Percentiles rank a stretch among this genome's conserved stretches.
Evolutionary conservation across 2,329 filamentous ascomycete species (phyloP).

Genomic region (Chrysoporthe austroafricana): DNA sequence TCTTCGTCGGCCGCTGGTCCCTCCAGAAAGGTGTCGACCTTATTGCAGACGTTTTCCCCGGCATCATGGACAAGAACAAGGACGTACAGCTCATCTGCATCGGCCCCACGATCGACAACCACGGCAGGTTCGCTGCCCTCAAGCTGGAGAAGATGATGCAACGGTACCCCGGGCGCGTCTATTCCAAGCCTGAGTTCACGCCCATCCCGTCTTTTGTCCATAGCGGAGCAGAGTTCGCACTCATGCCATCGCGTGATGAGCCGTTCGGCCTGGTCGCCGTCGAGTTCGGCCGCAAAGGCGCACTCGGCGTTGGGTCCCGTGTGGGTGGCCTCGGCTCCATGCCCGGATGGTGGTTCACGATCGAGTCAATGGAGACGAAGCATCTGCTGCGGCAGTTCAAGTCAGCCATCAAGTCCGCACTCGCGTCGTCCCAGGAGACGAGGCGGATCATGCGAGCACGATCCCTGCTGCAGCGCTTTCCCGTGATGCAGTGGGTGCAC

Average conservation of each 20-base stretch:
- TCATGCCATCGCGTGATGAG: conserved; percentile 71
- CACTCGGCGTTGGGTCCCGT: conserved; percentile 65
- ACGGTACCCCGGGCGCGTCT: conserved; percentile 67
- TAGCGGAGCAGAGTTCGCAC: conserved; percentile 68
- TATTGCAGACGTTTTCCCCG: conserved; percentile 67
- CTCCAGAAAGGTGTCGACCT: conserved; percentile 71
- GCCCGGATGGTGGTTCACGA: conserved; percentile 71
- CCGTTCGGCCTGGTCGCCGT: conserved; percentile 71
- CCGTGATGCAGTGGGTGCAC: conserved; percentile 67
- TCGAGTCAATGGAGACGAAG: conserved; percentile 57
- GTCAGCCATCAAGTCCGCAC: conserved; percentile 61
- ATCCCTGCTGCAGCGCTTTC: conserved; percentile 66
- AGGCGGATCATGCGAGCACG: conserved; percentile 66
- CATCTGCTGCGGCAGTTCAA: conserved; percentile 68
- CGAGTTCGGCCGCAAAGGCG: conserved; percentile 69
- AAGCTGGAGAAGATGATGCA: conserved; percentile 67
- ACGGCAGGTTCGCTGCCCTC: conserved; percentile 67
- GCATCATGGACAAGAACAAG: conserved; percentile 60
- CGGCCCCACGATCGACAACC: conserved; percentile 67
- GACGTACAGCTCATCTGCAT: conserved; percentile 65
- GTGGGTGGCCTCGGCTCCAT: conserved; percentile 72
- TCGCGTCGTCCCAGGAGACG: conserved; percentile 58
- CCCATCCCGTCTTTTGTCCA: conserved; percentile 68
- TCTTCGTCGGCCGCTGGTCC: conserved; percentile 71
- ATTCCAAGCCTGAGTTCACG: conserved; percentile 71